These are phyloP conservation scores for Botryotinia convoluta DNA, from an alignment of 2,329 filamentous ascomycete species.

Conservation along the genomic window DNA sequence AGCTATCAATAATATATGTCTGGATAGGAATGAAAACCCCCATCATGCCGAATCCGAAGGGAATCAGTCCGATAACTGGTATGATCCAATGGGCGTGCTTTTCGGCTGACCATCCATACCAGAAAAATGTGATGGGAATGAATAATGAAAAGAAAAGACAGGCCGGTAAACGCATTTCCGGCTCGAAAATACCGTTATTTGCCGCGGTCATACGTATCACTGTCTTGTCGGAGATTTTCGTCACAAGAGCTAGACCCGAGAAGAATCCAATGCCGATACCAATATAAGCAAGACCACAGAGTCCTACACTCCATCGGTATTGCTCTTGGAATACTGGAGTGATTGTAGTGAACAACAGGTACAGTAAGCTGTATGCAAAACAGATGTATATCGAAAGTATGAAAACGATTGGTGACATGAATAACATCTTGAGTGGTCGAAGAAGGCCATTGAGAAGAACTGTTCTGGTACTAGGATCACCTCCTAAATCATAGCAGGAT, in stretches of 20 bases:
- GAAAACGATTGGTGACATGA: conserved; percentile 39
- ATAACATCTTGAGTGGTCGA: conserved; percentile 47
- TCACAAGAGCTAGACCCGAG: conserved; percentile 43
- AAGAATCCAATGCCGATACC: conserved; percentile 43
- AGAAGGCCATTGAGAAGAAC: conserved; percentile 31
- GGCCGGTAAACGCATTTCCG: conserved; percentile 45
- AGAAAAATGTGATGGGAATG: conserved; percentile 47
- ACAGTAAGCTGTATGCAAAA: conserved; percentile 53
- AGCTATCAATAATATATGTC: conserved; percentile 49
- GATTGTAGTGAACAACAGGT: conserved; percentile 52
- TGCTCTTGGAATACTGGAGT: conserved; percentile 46
- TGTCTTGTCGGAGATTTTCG: conserved; percentile 43
- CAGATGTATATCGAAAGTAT: conserved; percentile 77
- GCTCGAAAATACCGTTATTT: conserved; percentile 39
- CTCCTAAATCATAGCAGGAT: conserved; percentile 43
- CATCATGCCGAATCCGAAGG: conserved; percentile 47
- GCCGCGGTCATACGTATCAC: conserved; percentile 45
- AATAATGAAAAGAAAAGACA: conserved; percentile 43
- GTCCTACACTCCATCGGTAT: conserved; percentile 43
- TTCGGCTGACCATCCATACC: conserved; percentile 48
- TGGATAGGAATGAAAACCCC: conserved; percentile 43
- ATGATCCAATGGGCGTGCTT: conserved; percentile 44
- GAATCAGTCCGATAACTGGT: conserved; percentile 40
- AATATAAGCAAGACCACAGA: conserved; percentile 44
- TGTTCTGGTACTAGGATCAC: not conserved